phyloP scores from a whole-genome alignment of 2,329 filamentous ascomycete species.

The Ploettnerulaceae sp. region DNA sequence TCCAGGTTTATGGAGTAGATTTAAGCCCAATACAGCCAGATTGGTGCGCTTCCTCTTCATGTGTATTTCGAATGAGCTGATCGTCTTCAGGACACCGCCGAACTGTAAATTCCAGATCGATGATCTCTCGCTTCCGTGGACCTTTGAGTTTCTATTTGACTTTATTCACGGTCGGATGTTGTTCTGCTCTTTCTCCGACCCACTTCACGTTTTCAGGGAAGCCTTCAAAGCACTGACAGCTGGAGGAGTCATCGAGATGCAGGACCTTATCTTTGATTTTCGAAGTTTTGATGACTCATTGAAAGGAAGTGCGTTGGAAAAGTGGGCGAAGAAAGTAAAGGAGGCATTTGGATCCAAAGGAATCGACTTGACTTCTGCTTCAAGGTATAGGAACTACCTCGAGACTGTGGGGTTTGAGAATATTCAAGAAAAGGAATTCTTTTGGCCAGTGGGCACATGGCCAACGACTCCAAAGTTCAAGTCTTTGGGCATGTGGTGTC shows the following conservation, averaged over 20 bases:
- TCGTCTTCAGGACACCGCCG: neutral
- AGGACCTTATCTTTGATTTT: constrained; percentile 8
- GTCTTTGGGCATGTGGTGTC: neutral
- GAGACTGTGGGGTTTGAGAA: constrained; percentile 1
- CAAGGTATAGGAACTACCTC: constrained; percentile 4
- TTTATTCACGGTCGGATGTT: constrained; percentile 8
- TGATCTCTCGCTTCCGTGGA: constrained; percentile 6
- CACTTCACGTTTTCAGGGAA: constrained; percentile 2
- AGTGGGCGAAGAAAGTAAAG: neutral
- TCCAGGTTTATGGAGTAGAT: neutral
- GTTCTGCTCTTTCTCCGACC: constrained; percentile 4
- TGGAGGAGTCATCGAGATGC: constrained; percentile 4
- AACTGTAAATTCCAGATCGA: constrained; percentile 3
- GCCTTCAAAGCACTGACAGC: constrained; percentile 5
- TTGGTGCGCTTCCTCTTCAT: neutral
- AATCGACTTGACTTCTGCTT: constrained; percentile 5
- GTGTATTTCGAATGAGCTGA: neutral
- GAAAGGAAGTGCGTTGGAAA: neutral
- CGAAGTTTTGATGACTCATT: neutral
- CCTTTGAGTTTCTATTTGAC: constrained; percentile 1
- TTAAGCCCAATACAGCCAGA: constrained; percentile 1
- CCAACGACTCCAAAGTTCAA: neutral
- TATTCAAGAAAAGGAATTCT: neutral
- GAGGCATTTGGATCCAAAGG: constrained; percentile 1
- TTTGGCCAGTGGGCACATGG: neutral